Base-by-base conservation (phyloP, 352 stramenopile genomes). In the Peronospora farinosa region DNA sequence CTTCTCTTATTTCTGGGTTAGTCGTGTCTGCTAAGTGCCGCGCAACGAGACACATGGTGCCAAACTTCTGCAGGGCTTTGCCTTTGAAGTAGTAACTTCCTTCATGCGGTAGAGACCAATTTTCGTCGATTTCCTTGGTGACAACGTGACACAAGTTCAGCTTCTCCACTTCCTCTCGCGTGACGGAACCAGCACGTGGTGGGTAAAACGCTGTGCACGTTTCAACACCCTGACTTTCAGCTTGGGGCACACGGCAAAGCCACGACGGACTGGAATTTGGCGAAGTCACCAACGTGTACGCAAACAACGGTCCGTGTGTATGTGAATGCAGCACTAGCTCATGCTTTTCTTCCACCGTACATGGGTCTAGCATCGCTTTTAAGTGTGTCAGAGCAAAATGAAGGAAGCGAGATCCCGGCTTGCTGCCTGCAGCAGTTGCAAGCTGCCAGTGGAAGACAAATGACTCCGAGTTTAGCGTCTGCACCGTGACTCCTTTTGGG, bases 1-100 rank as follows among this genome's bases (percentile, higher is more conserved):
- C 56, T 3, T 67, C 33, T 8, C 39, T 53, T 47, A 88, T 51
- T 50, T 84, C 65, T 11, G 72, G 74, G n/a, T 62, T 69, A 2
- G 72, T 83, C 2, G 72, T 80, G n/a, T 74, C 50, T 1, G 76
- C 65, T 40, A 89, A 60, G 13, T 82, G 60, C 35, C 71, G 64
- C 1, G 81, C 76, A 8, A 92, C 54, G n/a, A 92, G 51, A 54
- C 76, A 86, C 74, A 92, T 85, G 0, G 70, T 82, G 2, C 72
- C 78, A 41, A 80, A 88, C 60, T 89, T 89, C 44, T 92, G 81
- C 16, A 88, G 47, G 9, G 69, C 48, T 33, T 92, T 92, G 37
- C 81, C 78, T 48, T 88, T 89, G 53, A 92, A 92, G 65, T 92
- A 92, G 58, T 92, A 92, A 52, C 76, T 87, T 19, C 71, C 78